These are phyloP conservation scores for Mycena pura DNA, from an alignment of 768 basidiomycete genomes.

Conservation along the genomic window DNA sequence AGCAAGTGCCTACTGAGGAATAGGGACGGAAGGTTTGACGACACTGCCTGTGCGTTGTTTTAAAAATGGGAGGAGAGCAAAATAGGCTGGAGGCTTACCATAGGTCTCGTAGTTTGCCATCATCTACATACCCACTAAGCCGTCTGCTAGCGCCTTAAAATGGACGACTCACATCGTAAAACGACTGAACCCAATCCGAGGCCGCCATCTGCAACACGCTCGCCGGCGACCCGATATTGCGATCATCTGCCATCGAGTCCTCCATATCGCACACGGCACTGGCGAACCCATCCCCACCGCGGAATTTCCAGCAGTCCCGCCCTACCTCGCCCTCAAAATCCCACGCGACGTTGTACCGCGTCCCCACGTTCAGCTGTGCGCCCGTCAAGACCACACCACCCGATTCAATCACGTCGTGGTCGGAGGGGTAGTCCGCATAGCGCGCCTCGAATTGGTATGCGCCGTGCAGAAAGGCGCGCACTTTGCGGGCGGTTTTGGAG, in stretches of 20 bases:
- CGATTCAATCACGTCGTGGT: neutral
- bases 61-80: neutral
- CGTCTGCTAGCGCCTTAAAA: no score
- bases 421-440: constrained; percentile 3
- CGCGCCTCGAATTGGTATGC: constrained; percentile 10
- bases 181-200: constrained; percentile 6
- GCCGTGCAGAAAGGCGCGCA: constrained; percentile 10
- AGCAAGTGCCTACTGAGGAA: neutral
- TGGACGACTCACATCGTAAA: constrained; percentile 7
- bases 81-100: neutral
- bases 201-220: constrained; percentile 16
- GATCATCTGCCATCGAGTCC: constrained; percentile 18
- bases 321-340: constrained; percentile 14
- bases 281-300: constrained; percentile 6
- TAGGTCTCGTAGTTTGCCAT: constrained; percentile 5
- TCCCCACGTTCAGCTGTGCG: constrained; percentile 4
- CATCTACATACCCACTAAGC: no score
- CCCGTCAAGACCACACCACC: neutral
- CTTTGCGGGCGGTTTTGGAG: constrained; percentile 9
- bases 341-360: constrained; percentile 10
- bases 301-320: constrained; percentile 15
- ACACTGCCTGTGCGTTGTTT: neutral
- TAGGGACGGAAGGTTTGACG: neutral
- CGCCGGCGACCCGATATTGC: constrained; percentile 4
- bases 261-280: constrained; percentile 5